Base-by-base conservation (phyloP, 768 basidiomycete genomes). In the Naganishia antarctica region DNA sequence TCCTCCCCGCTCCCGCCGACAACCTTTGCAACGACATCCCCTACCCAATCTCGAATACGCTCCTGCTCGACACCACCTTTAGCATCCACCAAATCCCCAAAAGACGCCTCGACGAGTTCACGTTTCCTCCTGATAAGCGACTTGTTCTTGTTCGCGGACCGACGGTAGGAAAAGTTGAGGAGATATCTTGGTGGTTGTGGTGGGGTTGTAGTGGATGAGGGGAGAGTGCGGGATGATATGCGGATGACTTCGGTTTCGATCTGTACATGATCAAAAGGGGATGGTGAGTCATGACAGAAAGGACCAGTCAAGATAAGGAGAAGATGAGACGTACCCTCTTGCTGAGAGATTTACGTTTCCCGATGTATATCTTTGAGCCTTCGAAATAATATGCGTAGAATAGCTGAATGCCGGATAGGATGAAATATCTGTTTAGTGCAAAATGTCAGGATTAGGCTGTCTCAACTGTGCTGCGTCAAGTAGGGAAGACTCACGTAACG, bases 221-320 rank as follows among this genome's bases (percentile, higher is more conserved):
- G 86, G 16, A 80, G 70, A 3, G 89, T 88, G 31, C 81, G 81
- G 4, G 91, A 87, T 23, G 84, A 82, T 62, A 93, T 82, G 29
- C 86, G 88, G 78, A 97, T 84, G 68, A 87, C 85, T 74, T 97
- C 92, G 2, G 90, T 91, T 49, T 93, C 86, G 73, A 96, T 94
- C 87, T 93, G 37, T 58, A n/a, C n/a, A n/a, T n/a, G n/a, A n/a
- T n/a, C n/a, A 11, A 4, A 41, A 46, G 23, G 18, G n/a, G 26
- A 32, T 9, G 43, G 25, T 26, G 60, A 48, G 45, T 15, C 34
- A 26, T 47, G 23, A 12, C 21, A 47, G 4, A 66, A 25, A 32
- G 47, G 64, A 60, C 28, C 44, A 29, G 67, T 21, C 40, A 48
- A 43, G 59, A 57, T 12, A 40, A 15, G 32, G 57, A 28, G 51